phyloP scores from a whole-genome alignment of 768 basidiomycete genomes.

The Ramaria sp. region DNA sequence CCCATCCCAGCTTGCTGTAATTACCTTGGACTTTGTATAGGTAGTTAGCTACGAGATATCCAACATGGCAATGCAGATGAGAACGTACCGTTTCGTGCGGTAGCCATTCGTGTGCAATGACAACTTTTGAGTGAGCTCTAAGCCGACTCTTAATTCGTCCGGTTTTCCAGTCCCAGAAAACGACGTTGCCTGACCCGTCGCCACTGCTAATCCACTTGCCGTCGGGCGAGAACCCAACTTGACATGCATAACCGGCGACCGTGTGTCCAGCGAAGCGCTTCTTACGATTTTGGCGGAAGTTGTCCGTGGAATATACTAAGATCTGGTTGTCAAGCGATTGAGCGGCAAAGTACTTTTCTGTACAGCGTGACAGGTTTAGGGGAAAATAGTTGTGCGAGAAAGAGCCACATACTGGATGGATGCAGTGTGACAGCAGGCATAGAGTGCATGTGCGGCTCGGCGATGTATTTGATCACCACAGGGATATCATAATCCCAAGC shows the following conservation, averaged over 20 bases:
- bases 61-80: not conserved
- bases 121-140: constrained; percentile 88
- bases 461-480: constrained; percentile 98
- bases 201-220: constrained; percentile 98
- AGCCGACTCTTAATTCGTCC: constrained; percentile 87
- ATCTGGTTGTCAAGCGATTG: constrained; percentile 99
- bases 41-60: constrained; percentile 13
- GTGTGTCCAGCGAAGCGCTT: constrained; percentile 97
- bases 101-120: constrained; percentile 96
- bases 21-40: constrained; percentile 72
- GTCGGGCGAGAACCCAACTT: constrained; percentile 95
- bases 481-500: constrained; percentile 99
- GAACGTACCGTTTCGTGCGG: constrained; percentile 88
- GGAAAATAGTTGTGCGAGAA: constrained; percentile 9
- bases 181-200: constrained; percentile 87
- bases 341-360: constrained; percentile 94
- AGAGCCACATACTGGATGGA: constrained; percentile 65
- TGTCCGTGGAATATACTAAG: constrained; percentile 93
- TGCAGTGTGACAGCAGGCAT: constrained; percentile 98
- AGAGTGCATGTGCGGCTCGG: constrained; percentile 98
- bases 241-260: constrained; percentile 93
- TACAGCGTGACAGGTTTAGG: not conserved
- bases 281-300: constrained; percentile 97
- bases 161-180: constrained; percentile 99
- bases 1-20: constrained; percentile 97